Evolutionary conservation across 768 basidiomycete species (phyloP), one percentile per base, ranked within the genome.

Genomic region (Atractiella rhizophila): DNA sequence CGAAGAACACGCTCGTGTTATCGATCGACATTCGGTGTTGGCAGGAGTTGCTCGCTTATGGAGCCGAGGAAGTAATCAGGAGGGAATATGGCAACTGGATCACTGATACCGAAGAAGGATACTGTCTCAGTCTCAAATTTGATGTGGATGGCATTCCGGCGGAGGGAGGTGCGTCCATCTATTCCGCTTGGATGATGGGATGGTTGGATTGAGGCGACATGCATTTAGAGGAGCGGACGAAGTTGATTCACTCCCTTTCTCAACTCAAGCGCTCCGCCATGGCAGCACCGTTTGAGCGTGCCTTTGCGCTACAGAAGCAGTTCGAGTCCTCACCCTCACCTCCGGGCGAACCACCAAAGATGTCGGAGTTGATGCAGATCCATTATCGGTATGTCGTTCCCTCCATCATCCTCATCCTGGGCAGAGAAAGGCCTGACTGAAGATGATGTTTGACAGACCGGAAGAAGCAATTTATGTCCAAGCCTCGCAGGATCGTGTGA

Each of bases 21-120:
- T 96, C 88, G 24, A 96, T 98, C 83, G 74, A 75, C 59, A 85
- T 96, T 44, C 75, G 80, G 36, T 98, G 88, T 63, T 98, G 88
- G 88, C 70, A 76, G 45, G 83, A 96, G 57, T 71, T 98, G 33
- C 74, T 74, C 10, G 64, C 68, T 39, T 88, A 80, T 54, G 91
- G 88, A 33, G 91, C 80, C 1, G 53, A 73, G 25, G 71, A 80
- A 37, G 61, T 88, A 27, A 61, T 98, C 42, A 60, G 66, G 53
- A 67, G 77, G 33, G 82, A 88, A 60, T 96, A 94, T 56, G 81
- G 79, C 5, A 53, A 67, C 3, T 63, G 76, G 50, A 58, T 94
- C 11, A 59, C 64, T 19, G 65, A 74, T 48, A 65, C 74, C 1
- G 86, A 98, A 57, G 66, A 72, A 3, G 83, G 88, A 40, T 94